Conservation (phyloP, 1,284 basidiomycete species). For the Ustilago xerochloae region DNA sequence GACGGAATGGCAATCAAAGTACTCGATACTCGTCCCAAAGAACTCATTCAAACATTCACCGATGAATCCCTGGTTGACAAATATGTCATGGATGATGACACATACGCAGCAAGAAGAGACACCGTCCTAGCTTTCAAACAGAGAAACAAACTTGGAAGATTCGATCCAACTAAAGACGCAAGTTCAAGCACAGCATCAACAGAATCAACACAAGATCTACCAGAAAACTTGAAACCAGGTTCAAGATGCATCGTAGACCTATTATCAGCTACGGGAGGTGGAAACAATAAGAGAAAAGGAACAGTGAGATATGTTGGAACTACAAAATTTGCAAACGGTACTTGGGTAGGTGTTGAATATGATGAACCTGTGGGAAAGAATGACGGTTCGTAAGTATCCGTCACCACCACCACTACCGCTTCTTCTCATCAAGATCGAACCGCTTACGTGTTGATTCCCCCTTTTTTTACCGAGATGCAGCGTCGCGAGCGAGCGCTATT, state of each 20-base stretch:
- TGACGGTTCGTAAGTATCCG: slow-evolving; percentile 88
- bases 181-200: slow-evolving; percentile 51
- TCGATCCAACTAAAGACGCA: slow-evolving; percentile 71
- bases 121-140: slow-evolving; percentile 91
- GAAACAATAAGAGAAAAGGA: slow-evolving; percentile 75
- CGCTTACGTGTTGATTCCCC: background rate
- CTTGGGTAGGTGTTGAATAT: slow-evolving; percentile 93
- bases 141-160: slow-evolving; percentile 87
- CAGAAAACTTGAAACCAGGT: slow-evolving; percentile 73
- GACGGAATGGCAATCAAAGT: slow-evolving; percentile 82
- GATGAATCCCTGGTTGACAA: slow-evolving; percentile 90
- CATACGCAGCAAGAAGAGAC: slow-evolving; percentile 79
- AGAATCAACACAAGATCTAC: slow-evolving; percentile 19
- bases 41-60: slow-evolving; percentile 81
- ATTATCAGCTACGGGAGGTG: slow-evolving; percentile 69
- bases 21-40: slow-evolving; percentile 50
- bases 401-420: too few relatives aligned
- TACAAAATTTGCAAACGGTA: slow-evolving; percentile 76
- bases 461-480: slow-evolving; percentile 69
- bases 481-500: slow-evolving; percentile 86
- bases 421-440: too few relatives aligned
- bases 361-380: slow-evolving; percentile 97
- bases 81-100: slow-evolving; percentile 85
- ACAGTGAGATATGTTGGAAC: slow-evolving; percentile 84
- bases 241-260: slow-evolving; percentile 86